phyloP scores from a whole-genome alignment of 140 eudicot species.

The Bidens hawaiensis region DNA sequence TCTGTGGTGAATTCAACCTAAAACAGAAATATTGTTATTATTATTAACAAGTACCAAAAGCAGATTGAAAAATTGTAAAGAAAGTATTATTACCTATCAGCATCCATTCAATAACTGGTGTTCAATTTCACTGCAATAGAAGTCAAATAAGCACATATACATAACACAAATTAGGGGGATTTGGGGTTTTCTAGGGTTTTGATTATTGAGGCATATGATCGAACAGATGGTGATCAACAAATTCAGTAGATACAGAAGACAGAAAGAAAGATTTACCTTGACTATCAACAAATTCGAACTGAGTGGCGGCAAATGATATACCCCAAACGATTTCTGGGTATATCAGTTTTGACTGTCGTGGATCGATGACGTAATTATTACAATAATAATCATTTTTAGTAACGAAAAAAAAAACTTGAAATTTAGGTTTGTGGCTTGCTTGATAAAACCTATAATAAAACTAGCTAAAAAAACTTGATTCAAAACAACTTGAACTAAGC shows the following conservation, averaged over 20 bases:
- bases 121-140: conserved; percentile 12
- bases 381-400: no score
- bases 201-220: not conserved
- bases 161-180: conserved; percentile 5
- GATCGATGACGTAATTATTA: no score
- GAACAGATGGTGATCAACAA: conserved; percentile 1
- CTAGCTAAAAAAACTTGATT: no score
- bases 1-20: no score
- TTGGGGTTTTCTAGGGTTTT: conserved; percentile 19
- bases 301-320: conserved; percentile 9
- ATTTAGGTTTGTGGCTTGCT: no score
- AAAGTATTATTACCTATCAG: conserved; percentile 41
- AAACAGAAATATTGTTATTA: not conserved
- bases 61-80: no score
- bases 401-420: no score
- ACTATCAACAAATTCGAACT: conserved; percentile 17
- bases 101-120: conserved; percentile 33
- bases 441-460: no score
- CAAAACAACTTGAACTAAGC: no score
- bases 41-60: not conserved
- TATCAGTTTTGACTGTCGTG: not conserved
- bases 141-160: no score
- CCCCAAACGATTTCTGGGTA: conserved; percentile 17
- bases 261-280: conserved; percentile 21
- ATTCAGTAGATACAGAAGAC: not conserved